Percentiles rank a stretch among this genome's conserved stretches.
Conservation (phyloP, 2,329 filamentous ascomycete genomes). For the Metarhizium sp. region DNA sequence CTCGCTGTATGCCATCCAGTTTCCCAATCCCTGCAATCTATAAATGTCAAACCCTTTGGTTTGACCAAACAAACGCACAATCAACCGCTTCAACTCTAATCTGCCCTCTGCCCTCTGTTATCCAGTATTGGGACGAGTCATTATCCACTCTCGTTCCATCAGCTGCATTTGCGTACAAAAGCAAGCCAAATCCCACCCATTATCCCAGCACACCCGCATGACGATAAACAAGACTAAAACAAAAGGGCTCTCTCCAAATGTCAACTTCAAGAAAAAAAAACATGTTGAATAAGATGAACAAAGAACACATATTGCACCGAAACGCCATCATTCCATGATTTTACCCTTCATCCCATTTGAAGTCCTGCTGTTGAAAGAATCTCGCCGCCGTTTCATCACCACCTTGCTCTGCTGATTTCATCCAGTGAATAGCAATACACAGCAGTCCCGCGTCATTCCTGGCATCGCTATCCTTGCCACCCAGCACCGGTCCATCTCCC, state of each 20-base stretch:
- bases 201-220: too few species aligned
- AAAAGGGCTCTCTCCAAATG: neutral
- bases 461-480: slow-evolving; percentile 35
- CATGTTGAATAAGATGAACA: too few species aligned
- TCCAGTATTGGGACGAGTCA: too few species aligned
- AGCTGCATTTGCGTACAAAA: too few species aligned
- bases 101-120: too few species aligned
- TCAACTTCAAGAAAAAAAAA: too few species aligned
- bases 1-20: neutral
- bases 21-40: neutral
- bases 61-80: neutral
- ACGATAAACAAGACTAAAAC: neutral
- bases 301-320: neutral
- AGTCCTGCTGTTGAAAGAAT: slow-evolving; percentile 63
- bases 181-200: too few species aligned
- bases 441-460: slow-evolving; percentile 78
- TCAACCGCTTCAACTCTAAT: too few species aligned
- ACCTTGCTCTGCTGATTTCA: slow-evolving; percentile 80
- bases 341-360: slow-evolving; percentile 17
- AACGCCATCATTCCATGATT: neutral
- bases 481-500: slow-evolving; percentile 13
- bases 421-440: slow-evolving; percentile 95
- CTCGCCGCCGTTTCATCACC: slow-evolving; percentile 77
- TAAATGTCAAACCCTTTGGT: neutral
- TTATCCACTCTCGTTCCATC: too few species aligned